Base-by-base conservation (phyloP, 108 stramenopile species). In the Discostella pseudostelligera region DNA sequence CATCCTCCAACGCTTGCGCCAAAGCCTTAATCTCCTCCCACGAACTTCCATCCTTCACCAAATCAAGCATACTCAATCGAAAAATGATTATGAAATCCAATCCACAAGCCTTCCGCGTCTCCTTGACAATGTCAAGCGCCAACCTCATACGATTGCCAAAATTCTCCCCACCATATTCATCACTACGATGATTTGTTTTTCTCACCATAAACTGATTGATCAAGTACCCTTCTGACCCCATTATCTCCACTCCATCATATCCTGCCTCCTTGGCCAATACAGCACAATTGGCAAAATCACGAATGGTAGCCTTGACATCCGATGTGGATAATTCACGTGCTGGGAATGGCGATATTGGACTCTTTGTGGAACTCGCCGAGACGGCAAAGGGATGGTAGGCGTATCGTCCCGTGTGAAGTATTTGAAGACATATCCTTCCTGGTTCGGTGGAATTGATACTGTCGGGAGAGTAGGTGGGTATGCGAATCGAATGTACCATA, bases 171-270 rank as follows among this genome's bases (percentile, higher is more conserved):
- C 97, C 97, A 79, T 96, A 99, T 49, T 89, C 85, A 72, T 98
- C 98, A 40, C 70, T 84, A 37, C 96, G 88, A 12, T 83, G 71
- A 65, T 99, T 99, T 29, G 97, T 98, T 29, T 78, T 70, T 3
- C 79, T 70, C 2, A 81, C 84, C 49, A 99, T 62, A 75, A 99
- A 99, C 78, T 99, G 96, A 70, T 95, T 96, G 60, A 99, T 87
- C 24, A 99, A 63, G 49, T 99, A 99, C 20, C 98, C 98, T 76
- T 99, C 97, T 21, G 83, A 85, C 0, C 96, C 98, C 97, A 98
- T 98, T 50, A 99, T 83, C 81, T 99, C 98, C 1, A 99, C 97
- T 37, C 98, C 98, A 62, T 98, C 97, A 71, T 98, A 99, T 32
- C 98, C 98, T 3, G 93, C 97, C 58, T 92, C 73, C 65, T 80